A percentile compares a stretch with the other conserved stretches of the same genome.
phyloP scores from a whole-genome alignment of 306 rosid genomes.

The Ceratonia siliqua region DNA sequence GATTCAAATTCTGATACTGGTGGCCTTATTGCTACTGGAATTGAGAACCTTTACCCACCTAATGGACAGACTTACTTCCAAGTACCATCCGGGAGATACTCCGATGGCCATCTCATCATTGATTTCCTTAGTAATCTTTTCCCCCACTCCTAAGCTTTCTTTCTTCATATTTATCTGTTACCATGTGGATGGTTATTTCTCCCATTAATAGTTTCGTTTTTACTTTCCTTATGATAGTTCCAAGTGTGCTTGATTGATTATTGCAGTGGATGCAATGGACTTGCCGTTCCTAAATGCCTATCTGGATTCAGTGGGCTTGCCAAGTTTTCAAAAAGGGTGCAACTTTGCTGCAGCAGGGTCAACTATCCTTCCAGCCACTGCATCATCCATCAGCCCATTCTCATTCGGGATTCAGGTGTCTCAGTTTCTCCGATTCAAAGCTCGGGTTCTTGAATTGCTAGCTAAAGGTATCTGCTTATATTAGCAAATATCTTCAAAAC shows the following conservation, averaged over 20 bases:
- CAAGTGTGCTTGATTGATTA: neutral
- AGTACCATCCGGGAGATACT: constrained; percentile 81
- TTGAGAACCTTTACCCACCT: constrained; percentile 65
- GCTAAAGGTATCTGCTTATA: constrained; percentile 41
- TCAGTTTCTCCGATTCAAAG: constrained; percentile 71
- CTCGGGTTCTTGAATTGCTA: constrained; percentile 59
- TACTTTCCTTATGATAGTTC: neutral
- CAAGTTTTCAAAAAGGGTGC: constrained; percentile 67
- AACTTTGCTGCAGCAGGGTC: constrained; percentile 74
- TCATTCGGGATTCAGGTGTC: constrained; percentile 62
- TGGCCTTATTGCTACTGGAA: constrained; percentile 60
- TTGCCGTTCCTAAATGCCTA: constrained; percentile 71
- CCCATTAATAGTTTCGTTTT: neutral
- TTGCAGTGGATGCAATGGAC: constrained; percentile 71
- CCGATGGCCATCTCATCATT: constrained; percentile 77
- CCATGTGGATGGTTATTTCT: too few species aligned
- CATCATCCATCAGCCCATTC: constrained; percentile 63
- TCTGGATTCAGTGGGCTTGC: constrained; percentile 65
- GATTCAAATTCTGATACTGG: constrained; percentile 96
- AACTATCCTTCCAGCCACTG: constrained; percentile 66
- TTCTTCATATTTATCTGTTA: too few species aligned
- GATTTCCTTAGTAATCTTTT: constrained; percentile 72
- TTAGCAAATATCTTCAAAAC: neutral
- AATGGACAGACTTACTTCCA: constrained; percentile 67
- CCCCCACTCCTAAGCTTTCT: neutral